phyloP scores from a whole-genome alignment of 2,329 filamentous ascomycete genomes.

The Colletotrichum sp. region DNA sequence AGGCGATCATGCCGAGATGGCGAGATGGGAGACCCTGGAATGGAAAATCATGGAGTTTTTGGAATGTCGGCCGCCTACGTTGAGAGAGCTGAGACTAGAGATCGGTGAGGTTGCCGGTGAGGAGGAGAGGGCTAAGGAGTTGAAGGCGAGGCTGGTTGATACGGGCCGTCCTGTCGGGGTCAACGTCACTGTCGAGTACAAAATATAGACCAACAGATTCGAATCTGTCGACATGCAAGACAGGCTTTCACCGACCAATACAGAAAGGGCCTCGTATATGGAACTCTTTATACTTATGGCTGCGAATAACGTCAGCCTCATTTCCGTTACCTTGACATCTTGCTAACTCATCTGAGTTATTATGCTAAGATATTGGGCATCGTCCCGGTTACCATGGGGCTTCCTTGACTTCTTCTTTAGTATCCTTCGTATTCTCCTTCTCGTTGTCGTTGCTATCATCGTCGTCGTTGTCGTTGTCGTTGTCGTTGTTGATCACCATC shows the following conservation, averaged over 20 bases:
- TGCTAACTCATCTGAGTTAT: background rate
- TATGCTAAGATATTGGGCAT: too few species aligned
- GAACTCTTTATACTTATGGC: background rate
- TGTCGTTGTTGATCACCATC: background rate
- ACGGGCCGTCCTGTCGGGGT: background rate
- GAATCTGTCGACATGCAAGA: background rate
- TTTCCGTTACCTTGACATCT: background rate
- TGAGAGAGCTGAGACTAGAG: background rate
- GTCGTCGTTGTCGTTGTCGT: background rate
- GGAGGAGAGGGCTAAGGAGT: background rate
- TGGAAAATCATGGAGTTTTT: background rate
- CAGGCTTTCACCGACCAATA: background rate
- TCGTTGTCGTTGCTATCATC: too few species aligned
- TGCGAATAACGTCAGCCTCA: background rate
- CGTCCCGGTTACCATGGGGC: too few species aligned
- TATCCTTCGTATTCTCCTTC: accelerated
- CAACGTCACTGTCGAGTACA: accelerated
- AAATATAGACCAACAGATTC: background rate
- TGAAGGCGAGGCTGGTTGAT: background rate
- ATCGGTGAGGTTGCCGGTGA: background rate
- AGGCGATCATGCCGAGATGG: background rate
- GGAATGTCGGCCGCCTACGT: background rate
- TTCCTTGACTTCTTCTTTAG: background rate
- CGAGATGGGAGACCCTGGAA: background rate
- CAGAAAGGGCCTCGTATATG: accelerated